Conservation (phyloP, 1,284 basidiomycete species). For the Cutaneotrichosporon arboriforme region DNA sequence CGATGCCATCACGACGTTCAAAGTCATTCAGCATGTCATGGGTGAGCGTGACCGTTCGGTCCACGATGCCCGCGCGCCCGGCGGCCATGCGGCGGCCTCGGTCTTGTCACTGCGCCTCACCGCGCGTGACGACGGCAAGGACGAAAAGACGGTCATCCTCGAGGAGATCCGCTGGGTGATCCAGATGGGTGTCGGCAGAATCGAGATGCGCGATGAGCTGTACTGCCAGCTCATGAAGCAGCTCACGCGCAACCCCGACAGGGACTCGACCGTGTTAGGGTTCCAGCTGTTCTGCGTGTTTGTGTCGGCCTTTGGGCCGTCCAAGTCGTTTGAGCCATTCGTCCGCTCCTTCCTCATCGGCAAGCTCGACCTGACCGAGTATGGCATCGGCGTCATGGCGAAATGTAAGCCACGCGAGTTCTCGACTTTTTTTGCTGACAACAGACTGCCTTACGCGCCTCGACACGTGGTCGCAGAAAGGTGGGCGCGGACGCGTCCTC, state of each 20-base stretch:
- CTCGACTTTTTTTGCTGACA: not conserved
- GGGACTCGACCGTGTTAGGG: conserved; percentile 77
- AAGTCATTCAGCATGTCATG: conserved; percentile 83
- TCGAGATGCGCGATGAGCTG: conserved; percentile 82
- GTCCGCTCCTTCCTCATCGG: conserved; percentile 69
- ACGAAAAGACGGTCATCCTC: conserved; percentile 51
- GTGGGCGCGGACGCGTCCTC: conserved; percentile 74
- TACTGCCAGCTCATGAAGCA: conserved; percentile 91
- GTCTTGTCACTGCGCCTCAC: conserved; percentile 8
- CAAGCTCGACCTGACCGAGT: conserved; percentile 56
- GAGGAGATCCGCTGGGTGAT: conserved; percentile 85
- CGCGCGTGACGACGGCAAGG: conserved; percentile 7
- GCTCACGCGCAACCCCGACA: conserved; percentile 69
- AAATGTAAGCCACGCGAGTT: conserved; percentile 53
- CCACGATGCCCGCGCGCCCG: conserved; percentile 21
- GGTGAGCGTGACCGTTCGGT: conserved; percentile 68
- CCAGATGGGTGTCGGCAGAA: conserved; percentile 65
- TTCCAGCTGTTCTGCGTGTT: conserved; percentile 88
- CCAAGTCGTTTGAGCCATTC: conserved; percentile 80
- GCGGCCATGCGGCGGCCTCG: conserved; percentile 3
- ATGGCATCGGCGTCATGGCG: conserved; percentile 78
- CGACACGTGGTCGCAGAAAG: conserved; percentile 65
- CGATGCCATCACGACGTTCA: conserved; percentile 77
- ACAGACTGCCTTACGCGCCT: conserved; percentile 66
- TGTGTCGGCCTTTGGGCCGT: conserved; percentile 79